Conservation (phyloP, 345 rosid species). For the Citrus australasica region DNA sequence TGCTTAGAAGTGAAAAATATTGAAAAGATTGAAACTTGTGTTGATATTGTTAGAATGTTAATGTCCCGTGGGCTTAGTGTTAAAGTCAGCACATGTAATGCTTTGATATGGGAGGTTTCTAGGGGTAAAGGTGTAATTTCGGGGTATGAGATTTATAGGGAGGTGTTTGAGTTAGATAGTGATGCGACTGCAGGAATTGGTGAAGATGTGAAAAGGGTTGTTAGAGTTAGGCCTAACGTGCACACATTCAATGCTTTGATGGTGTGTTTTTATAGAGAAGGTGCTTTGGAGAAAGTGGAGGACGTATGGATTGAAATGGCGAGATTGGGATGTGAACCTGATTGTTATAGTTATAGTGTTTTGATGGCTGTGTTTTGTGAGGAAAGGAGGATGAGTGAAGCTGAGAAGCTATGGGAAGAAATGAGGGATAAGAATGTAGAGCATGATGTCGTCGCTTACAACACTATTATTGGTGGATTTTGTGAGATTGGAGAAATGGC, state of each 20-base stretch:
- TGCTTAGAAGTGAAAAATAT: slow-evolving; percentile 61
- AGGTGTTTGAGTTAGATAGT: slow-evolving; percentile 46
- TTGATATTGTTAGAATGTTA: slow-evolving; percentile 55
- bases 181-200: not conserved
- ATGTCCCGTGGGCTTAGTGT: slow-evolving; percentile 55
- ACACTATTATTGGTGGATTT: slow-evolving; percentile 65
- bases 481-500: slow-evolving; percentile 45
- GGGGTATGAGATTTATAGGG: slow-evolving; percentile 59
- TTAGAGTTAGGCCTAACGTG: slow-evolving; percentile 44
- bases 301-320: slow-evolving; percentile 67
- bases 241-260: slow-evolving; percentile 67
- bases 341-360: slow-evolving; percentile 51
- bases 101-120: slow-evolving; percentile 45
- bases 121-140: slow-evolving; percentile 36
- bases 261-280: slow-evolving; percentile 56
- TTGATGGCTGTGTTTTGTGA: slow-evolving; percentile 52
- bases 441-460: slow-evolving; percentile 55
- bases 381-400: slow-evolving; percentile 56
- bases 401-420: slow-evolving; percentile 60
- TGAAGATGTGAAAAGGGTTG: slow-evolving; percentile 22
- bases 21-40: slow-evolving; percentile 54
- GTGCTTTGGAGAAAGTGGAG: slow-evolving; percentile 52
- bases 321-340: slow-evolving; percentile 37
- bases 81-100: slow-evolving; percentile 54
- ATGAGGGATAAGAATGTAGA: slow-evolving; percentile 49